phyloP scores from a whole-genome alignment of 2,329 filamentous ascomycete genomes.

The Cladosporium oxysporum region DNA sequence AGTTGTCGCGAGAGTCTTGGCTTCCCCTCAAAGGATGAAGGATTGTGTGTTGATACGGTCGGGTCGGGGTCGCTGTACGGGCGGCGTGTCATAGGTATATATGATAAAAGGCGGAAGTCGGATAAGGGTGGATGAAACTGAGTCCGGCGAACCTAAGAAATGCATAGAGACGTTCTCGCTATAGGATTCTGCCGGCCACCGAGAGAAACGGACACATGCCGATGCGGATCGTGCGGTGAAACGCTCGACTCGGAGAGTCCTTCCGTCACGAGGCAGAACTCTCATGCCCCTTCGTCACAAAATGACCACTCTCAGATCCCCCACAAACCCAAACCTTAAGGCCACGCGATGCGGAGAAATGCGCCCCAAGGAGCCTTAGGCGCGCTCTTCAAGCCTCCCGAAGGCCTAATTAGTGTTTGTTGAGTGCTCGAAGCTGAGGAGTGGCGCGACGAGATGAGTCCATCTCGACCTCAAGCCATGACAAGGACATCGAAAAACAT shows the following conservation, averaged over 20 bases:
- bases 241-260: not conserved
- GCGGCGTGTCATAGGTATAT: not conserved
- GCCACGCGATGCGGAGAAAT: constrained; percentile 8
- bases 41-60: not conserved
- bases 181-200: not conserved
- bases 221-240: not conserved
- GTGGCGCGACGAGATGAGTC: constrained; percentile 4
- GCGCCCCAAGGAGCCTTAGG: not conserved
- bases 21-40: not conserved
- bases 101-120: not conserved
- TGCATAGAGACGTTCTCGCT: not conserved
- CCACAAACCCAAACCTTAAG: constrained; percentile 5
- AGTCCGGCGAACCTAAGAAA: not conserved
- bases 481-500: not conserved
- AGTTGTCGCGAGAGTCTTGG: constrained; percentile 7
- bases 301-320: not conserved
- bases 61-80: not conserved
- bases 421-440: not conserved
- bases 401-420: not conserved
- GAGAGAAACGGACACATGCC: not conserved
- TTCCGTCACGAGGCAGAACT: not conserved
- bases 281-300: not conserved
- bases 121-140: not conserved
- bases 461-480: not conserved
- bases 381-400: not conserved